Base-by-base conservation (phyloP, 2,329 filamentous ascomycete genomes). In the Parafenestella ontariensis region DNA sequence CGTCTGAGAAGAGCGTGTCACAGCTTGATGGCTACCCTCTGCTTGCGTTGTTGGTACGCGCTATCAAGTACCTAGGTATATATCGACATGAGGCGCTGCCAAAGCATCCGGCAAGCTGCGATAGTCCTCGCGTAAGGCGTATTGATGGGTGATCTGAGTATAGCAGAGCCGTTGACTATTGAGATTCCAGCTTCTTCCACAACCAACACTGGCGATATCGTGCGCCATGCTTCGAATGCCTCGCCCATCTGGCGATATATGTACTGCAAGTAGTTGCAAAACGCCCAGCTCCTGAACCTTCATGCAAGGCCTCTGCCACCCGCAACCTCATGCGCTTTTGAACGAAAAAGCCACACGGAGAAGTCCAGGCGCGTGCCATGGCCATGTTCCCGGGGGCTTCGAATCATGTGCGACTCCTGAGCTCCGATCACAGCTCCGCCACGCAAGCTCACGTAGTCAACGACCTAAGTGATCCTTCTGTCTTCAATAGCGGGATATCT, bases 1-100 rank as follows among this genome's bases (percentile, higher is more conserved):
- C 83, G 87, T 85, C 87, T 90, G 85, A 86, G 72, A 68, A 78
- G 78, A 78, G 45, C 52, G 64, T 65, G 65, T 61, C 54, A 54
- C 62, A 61, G 58, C 70, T 74, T 69, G 67, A 71, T 63, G 67
- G 71, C 74, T 76, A 82, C 75, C 78, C 79, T 80, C 77, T 80
- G 81, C 70, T 71, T 70, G 70, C 70, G 67, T 72, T 65, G 76
- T 70, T 79, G 74, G 73, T 81, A 81, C 82, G 84, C 81, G 85
- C 84, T 87, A 87, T 85, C 80, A 86, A 86, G 82, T 85, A 75
- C 72, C 70, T 75, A 75, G 72, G 70, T 71, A 85, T 79, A 83
- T 86, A 85, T 86, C 83, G 83, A 86, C 82, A 86, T 81, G 81
- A 83, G 83, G 84, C 82, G 87, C 85, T 85, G 84, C 83, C 83